A percentile compares a stretch with the other conserved stretches of the same genome.
Conservation (phyloP, 768 basidiomycete species). For the Auricularia sp. region DNA sequence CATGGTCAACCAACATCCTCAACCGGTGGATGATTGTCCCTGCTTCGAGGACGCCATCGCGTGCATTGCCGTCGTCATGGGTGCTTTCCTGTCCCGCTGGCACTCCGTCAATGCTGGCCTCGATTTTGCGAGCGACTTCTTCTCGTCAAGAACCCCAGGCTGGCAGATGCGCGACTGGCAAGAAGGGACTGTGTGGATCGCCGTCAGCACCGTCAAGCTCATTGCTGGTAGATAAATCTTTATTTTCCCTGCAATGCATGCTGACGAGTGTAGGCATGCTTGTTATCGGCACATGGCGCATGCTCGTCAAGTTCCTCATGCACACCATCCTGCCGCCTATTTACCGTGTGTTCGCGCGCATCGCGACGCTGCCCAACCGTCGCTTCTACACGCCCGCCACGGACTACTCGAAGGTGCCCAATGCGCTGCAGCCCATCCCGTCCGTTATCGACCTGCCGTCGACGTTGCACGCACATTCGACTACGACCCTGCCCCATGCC, state of each 20-base stretch:
- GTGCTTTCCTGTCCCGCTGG: conserved; percentile 66
- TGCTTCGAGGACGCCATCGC: conserved; percentile 98
- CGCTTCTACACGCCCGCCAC: conserved; percentile 88
- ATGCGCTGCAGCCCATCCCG: conserved; percentile 64
- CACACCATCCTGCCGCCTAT: conserved; percentile 72
- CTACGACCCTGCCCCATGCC: not conserved
- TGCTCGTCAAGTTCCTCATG: conserved; percentile 69
- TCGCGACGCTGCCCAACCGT: conserved; percentile 67
- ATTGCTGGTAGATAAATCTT: conserved; percentile 26
- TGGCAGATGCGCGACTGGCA: conserved; percentile 5
- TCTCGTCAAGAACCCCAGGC: conserved; percentile 9
- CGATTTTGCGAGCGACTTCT: conserved; percentile 8
- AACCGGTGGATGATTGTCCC: conserved; percentile 93
- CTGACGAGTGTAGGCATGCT: conserved; percentile 59
- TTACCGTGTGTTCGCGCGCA: conserved; percentile 64
- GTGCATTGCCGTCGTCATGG: conserved; percentile 74
- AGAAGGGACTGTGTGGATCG: conserved; percentile 24
- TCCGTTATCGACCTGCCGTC: conserved; percentile 72
- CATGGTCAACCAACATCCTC: conserved; percentile 81
- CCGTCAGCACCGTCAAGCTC: conserved; percentile 31
- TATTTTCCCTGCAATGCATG: not conserved
- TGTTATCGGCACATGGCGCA: conserved; percentile 78
- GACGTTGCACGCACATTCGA: conserved; percentile 6
- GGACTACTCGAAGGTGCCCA: conserved; percentile 59
- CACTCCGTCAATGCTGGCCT: conserved; percentile 21